phyloP scores from a whole-genome alignment of 2,329 filamentous ascomycete genomes.

The Rutstroemia sp. region DNA sequence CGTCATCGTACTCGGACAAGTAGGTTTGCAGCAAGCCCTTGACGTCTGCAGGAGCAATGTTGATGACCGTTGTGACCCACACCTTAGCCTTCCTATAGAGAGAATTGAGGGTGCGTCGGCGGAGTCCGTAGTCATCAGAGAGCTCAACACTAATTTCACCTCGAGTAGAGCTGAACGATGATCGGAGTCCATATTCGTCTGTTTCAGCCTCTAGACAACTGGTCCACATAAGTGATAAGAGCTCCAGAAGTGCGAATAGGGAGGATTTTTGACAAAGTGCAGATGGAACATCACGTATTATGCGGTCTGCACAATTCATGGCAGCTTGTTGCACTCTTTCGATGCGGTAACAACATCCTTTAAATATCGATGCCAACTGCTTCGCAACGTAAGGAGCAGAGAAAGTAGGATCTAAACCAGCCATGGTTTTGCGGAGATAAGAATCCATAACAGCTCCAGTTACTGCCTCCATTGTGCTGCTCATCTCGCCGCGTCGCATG shows the following conservation, averaged over 20 bases:
- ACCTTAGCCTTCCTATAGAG: conserved; percentile 68
- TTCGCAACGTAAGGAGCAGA: conserved; percentile 87
- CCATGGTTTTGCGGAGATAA: conserved; percentile 70
- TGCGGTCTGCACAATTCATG: conserved; percentile 72
- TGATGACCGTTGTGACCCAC: conserved; percentile 77
- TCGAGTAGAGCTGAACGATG: conserved; percentile 68
- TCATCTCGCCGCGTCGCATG: conserved; percentile 57
- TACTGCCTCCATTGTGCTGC: conserved; percentile 57
- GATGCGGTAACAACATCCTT: conserved; percentile 88
- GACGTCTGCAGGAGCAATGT: conserved; percentile 82
- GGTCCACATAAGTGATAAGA: conserved; percentile 90
- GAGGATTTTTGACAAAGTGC: conserved; percentile 84
- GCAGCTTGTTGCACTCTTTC: conserved; percentile 86
- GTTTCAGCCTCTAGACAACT: conserved; percentile 92
- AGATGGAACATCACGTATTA: conserved; percentile 79
- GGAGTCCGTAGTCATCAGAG: conserved; percentile 85
- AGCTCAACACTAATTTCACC: conserved; percentile 78
- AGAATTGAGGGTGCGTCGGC: conserved; percentile 69
- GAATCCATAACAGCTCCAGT: conserved; percentile 64
- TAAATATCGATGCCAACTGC: conserved; percentile 79
- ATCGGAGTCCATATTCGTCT: conserved; percentile 83
- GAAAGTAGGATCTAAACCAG: conserved; percentile 66
- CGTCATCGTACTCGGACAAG: conserved; percentile 88
- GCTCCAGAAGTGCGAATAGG: conserved; percentile 84
- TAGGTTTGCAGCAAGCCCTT: conserved; percentile 96